Base-by-base conservation (phyloP, 2,329 filamentous ascomycete species). In the Coniosporium uncinatum region DNA sequence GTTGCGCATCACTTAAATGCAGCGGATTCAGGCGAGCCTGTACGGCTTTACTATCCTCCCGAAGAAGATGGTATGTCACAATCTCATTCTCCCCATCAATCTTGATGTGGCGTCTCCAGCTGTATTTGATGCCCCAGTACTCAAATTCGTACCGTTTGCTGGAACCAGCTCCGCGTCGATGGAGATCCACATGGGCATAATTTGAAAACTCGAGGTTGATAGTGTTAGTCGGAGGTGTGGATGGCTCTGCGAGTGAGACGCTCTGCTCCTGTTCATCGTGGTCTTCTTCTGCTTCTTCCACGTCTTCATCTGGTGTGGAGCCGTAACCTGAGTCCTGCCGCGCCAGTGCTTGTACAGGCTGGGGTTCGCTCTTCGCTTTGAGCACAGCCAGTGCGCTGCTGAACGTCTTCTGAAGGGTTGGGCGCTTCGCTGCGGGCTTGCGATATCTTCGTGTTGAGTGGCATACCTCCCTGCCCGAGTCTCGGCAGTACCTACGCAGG, bases 131-230 rank as follows among this genome's bases (percentile, higher is more conserved):
- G 20, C 88, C 88, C 93, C 93, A 97, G 73, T 95, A 95, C 57
- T 91, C 85, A 54, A 95, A 96, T 42, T 89, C 86, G 61, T 96
- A 97, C 46, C 91, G 47, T 73, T n/a, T 6, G n/a, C 18, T 73
- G 35, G 74, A 70, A 50, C 79, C 81, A 39, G 75, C 69, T 5
- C 84, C 84, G 19, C 78, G 73, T 33, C 87, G 79, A 50, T 78
- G 81, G 39, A 98, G 68, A 49, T 95, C 86, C 32, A 97, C 81
- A 52, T 93, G 88, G 2, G 91, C 91, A 59, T 98, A 98, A 67
- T 97, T 98, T 50, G 88, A 94, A 60, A 96, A 98, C 59, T 97
- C 91, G 24, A 98, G 76, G 64, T 89, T 87, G 59, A 91, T 85
- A 27, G 77, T 83, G 61, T 95, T 88, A 43, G 83, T 86, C 35